Evolutionary conservation across 805 yeast species (phyloP).

Genomic region (Ogataea angusta): DNA sequence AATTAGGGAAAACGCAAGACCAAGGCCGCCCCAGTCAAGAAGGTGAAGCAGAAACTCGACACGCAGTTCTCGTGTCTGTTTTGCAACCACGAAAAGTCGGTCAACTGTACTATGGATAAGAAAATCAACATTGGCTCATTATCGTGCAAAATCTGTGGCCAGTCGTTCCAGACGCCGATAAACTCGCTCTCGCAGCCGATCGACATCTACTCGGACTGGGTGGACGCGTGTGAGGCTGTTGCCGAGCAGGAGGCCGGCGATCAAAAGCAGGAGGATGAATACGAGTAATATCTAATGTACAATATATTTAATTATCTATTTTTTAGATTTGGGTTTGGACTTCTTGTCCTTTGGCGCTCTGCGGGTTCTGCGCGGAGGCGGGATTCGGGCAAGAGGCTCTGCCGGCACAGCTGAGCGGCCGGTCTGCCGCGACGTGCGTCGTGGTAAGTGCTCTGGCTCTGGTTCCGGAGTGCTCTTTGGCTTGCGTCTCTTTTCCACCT

Average conservation of each 20-base stretch:
- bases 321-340: constrained; percentile 8
- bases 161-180: constrained; percentile 83
- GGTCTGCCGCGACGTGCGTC: background rate
- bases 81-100: constrained; percentile 94
- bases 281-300: constrained; percentile 11
- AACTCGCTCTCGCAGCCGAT: constrained; percentile 85
- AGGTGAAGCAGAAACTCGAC: constrained; percentile 73
- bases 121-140: constrained; percentile 79
- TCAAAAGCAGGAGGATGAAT: constrained; percentile 24
- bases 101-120: constrained; percentile 83
- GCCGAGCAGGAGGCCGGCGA: constrained; percentile 54
- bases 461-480: background rate
- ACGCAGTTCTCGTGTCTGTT: constrained; percentile 86
- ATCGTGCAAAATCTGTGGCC: constrained; percentile 92
- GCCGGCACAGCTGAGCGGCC: background rate
- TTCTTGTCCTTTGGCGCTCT: constrained; percentile 2
- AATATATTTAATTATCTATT: constrained; percentile 8
- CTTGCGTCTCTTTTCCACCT: constrained; percentile 6
- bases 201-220: constrained; percentile 96
- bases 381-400: background rate
- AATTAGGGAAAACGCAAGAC: constrained; percentile 60
- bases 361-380: constrained; percentile 3
- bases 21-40: constrained; percentile 77
- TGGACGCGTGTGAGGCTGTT: constrained; percentile 90
- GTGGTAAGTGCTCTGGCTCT: background rate